phyloP scores from a whole-genome alignment of 345 rosid species.

The Microthlaspi erraticum region DNA sequence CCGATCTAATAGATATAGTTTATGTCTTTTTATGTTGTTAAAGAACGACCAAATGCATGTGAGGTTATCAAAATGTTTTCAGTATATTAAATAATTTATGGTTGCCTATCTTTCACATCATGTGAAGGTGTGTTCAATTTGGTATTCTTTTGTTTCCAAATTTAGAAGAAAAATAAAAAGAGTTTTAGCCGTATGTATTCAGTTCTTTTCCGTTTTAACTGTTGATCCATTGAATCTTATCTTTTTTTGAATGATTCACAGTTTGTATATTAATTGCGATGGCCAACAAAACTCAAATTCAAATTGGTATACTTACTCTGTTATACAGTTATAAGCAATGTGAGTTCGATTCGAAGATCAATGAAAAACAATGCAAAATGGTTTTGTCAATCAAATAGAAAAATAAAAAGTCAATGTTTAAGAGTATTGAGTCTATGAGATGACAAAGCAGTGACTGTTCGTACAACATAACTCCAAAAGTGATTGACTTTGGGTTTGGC shows the following conservation, averaged over 20 bases:
- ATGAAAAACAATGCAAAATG: neutral
- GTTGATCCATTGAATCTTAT: no score
- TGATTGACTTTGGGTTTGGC: conserved; percentile 19
- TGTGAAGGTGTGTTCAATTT: conserved; percentile 15
- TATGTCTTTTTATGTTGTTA: neutral
- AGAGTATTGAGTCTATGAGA: neutral
- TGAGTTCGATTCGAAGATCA: neutral
- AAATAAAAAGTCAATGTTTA: neutral
- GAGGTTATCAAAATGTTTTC: conserved; percentile 19
- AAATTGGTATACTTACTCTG: conserved; percentile 15
- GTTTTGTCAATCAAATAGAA: neutral
- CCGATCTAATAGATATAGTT: neutral
- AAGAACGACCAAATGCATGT: conserved; percentile 33
- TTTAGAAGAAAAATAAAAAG: neutral
- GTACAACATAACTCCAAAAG: conserved; percentile 27
- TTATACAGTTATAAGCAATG: neutral
- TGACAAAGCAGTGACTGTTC: conserved; percentile 28
- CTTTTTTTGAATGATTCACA: no score
- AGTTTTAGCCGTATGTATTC: no score
- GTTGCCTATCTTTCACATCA: neutral
- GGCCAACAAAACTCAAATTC: conserved; percentile 14
- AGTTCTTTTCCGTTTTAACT: no score
- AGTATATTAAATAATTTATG: neutral
- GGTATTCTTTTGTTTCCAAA: neutral
- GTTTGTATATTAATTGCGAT: neutral